Conservation (phyloP, 495 filamentous ascomycete genomes). For the Xylaria palmicola region DNA sequence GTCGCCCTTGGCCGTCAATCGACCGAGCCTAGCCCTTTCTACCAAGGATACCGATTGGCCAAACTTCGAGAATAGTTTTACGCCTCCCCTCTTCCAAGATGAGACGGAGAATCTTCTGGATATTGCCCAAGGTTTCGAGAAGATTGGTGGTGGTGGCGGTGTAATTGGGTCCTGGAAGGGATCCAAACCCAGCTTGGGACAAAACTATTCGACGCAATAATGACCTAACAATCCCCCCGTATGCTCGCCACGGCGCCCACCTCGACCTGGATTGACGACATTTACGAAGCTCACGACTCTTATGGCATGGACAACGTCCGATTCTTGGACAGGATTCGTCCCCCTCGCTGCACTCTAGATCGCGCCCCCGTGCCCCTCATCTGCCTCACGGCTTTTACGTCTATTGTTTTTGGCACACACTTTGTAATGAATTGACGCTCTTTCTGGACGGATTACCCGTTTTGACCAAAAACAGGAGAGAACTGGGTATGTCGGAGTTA, state of each 20-base stretch:
- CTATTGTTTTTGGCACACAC: slow-evolving; percentile 15
- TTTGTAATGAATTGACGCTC: slow-evolving; percentile 35
- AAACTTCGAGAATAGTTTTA: slow-evolving; percentile 55
- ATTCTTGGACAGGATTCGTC: slow-evolving; percentile 5
- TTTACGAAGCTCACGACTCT: slow-evolving; percentile 30
- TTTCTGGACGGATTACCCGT: slow-evolving; percentile 18
- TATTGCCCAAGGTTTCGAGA: slow-evolving; percentile 85
- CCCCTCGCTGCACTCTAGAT: slow-evolving; percentile 19
- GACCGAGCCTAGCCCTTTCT: slow-evolving; percentile 31
- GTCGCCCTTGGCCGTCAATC: slow-evolving; percentile 31
- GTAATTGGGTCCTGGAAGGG: slow-evolving; percentile 26
- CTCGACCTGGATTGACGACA: slow-evolving; percentile 18
- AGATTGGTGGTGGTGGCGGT: slow-evolving; percentile 63
- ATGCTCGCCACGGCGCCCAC: not conserved
- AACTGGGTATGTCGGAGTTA: slow-evolving; percentile 17
- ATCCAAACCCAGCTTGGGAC: slow-evolving; percentile 39
- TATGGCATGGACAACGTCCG: slow-evolving; percentile 19
- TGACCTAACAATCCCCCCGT: not conserved
- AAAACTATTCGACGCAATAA: slow-evolving; percentile 36
- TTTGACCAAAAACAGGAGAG: slow-evolving; percentile 9
- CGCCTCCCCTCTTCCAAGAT: slow-evolving; percentile 51
- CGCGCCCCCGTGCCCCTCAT: slow-evolving; percentile 22
- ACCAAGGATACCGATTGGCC: slow-evolving; percentile 48
- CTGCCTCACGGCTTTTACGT: slow-evolving; percentile 26
- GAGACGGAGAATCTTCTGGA: slow-evolving; percentile 68